Evolutionary conservation across 2,329 filamentous ascomycete species (phyloP).

Genomic region (Pseudocercospora crystallina): DNA sequence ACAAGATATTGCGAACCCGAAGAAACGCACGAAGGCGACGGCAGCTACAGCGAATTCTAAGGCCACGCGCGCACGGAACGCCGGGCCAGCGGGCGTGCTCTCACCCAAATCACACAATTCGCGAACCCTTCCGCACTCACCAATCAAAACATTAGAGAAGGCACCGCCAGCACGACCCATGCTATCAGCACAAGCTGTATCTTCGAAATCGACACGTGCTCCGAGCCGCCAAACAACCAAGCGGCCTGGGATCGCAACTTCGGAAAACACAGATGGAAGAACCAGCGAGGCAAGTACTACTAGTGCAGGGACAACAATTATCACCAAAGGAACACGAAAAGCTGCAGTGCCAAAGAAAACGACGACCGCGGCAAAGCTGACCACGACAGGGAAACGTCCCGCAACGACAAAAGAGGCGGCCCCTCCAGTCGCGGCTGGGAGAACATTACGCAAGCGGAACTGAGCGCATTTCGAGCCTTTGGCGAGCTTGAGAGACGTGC

Average conservation of each 20-base stretch:
- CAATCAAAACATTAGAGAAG: conserved; percentile 50
- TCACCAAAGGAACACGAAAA: conserved; percentile 41
- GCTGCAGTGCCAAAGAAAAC: conserved; percentile 17
- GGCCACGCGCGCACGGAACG: conserved; percentile 34
- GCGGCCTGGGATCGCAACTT: conserved; percentile 36
- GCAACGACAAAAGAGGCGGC: conserved; percentile 26
- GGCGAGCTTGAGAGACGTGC: too few species aligned
- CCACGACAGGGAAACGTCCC: conserved; percentile 46
- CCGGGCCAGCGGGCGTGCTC: conserved; percentile 57
- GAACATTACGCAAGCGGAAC: conserved; percentile 35
- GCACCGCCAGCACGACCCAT: conserved; percentile 38
- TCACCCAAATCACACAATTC: conserved; percentile 84
- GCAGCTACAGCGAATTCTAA: conserved; percentile 32
- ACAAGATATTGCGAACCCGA: conserved; percentile 61
- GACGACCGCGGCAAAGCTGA: conserved; percentile 31
- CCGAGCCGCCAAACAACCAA: conserved; percentile 58
- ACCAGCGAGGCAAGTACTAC: conserved; percentile 60
- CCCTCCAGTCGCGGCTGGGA: conserved; percentile 24
- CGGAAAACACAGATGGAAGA: conserved; percentile 30
- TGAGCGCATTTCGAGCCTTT: background rate
- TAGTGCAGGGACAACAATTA: conserved; percentile 62
- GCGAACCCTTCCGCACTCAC: conserved; percentile 62
- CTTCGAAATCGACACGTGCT: conserved; percentile 58
- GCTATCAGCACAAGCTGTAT: conserved; percentile 25
- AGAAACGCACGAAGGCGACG: conserved; percentile 57